Percentiles rank a stretch among this genome's conserved stretches.
phyloP scores from a whole-genome alignment of 2,329 filamentous ascomycete species.

The Fusarium torulosum region DNA sequence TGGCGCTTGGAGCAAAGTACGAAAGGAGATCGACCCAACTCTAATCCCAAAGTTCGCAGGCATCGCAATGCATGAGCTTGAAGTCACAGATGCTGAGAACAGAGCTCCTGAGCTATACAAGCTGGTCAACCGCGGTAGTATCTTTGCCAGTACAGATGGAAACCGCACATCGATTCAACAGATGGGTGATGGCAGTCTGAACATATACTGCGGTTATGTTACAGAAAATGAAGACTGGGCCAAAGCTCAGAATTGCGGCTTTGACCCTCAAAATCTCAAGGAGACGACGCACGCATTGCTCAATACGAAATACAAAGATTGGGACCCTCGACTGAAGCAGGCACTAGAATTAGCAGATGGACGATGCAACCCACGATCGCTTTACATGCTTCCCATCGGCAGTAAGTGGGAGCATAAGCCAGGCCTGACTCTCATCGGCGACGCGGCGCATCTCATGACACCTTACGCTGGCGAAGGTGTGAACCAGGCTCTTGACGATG shows the following conservation, averaged over 20 bases:
- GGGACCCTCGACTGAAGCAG: constrained; percentile 57
- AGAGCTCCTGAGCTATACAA: constrained; percentile 59
- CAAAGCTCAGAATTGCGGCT: constrained; percentile 56
- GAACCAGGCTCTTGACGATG: constrained; percentile 68
- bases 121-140: constrained; percentile 61
- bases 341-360: constrained; percentile 58
- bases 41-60: constrained; percentile 61
- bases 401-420: constrained; percentile 60
- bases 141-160: constrained; percentile 60
- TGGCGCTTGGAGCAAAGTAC: constrained; percentile 56
- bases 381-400: constrained; percentile 67
- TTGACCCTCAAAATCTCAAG: constrained; percentile 57
- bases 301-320: constrained; percentile 54
- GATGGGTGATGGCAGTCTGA: constrained; percentile 63
- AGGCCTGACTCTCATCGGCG: constrained; percentile 68
- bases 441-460: constrained; percentile 71
- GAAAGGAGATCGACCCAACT: constrained; percentile 50
- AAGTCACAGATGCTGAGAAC: constrained; percentile 56
- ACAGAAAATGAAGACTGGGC: constrained; percentile 57
- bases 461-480: constrained; percentile 71
- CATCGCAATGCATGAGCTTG: constrained; percentile 58
- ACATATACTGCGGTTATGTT: constrained; percentile 55
- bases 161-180: constrained; percentile 56
- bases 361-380: constrained; percentile 55
- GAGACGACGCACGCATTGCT: constrained; percentile 56